Evolutionary conservation across 352 stramenopile genomes (phyloP).

Genomic region (Phytopythium boreale): DNA sequence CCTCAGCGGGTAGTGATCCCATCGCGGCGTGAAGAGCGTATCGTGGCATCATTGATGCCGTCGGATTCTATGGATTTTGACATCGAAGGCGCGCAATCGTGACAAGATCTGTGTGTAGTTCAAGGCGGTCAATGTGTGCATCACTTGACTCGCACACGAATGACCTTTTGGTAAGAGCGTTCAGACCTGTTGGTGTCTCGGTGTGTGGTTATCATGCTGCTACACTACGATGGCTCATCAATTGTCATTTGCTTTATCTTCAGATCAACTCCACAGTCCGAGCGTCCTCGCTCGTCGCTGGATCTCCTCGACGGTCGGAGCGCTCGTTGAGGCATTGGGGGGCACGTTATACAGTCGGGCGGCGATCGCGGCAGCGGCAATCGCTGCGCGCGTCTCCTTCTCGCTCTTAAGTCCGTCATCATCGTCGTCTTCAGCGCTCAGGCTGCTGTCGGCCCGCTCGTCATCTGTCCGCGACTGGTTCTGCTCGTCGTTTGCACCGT

Average conservation of each 20-base stretch:
- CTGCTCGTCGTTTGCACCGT: constrained; percentile 3
- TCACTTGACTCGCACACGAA: too few species aligned
- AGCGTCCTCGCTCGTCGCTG: constrained; percentile 36
- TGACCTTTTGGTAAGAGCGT: too few species aligned
- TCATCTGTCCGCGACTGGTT: constrained; percentile 1
- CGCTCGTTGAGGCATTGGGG: background rate
- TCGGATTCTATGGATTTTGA: too few species aligned
- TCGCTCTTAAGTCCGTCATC: background rate
- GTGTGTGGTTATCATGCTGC: too few species aligned
- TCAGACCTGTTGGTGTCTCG: too few species aligned
- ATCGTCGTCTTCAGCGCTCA: background rate
- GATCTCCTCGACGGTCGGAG: constrained; percentile 31
- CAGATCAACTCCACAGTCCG: constrained; percentile 35
- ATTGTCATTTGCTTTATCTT: background rate
- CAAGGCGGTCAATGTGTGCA: too few species aligned
- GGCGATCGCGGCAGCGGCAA: constrained; percentile 27
- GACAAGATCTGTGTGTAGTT: too few species aligned
- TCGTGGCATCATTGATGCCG: too few species aligned
- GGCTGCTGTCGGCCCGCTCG: background rate
- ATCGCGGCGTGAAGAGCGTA: too few species aligned
- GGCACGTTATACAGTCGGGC: constrained; percentile 27
- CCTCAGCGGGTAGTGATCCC: too few species aligned
- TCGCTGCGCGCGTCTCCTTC: constrained; percentile 11
- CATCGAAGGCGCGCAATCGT: too few species aligned
- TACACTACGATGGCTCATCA: background rate